A percentile compares a stretch with the other conserved stretches of the same genome.
These are phyloP conservation scores for Solanum arcanum DNA, from an alignment of 257 asterid genomes.

Conservation along the genomic window DNA sequence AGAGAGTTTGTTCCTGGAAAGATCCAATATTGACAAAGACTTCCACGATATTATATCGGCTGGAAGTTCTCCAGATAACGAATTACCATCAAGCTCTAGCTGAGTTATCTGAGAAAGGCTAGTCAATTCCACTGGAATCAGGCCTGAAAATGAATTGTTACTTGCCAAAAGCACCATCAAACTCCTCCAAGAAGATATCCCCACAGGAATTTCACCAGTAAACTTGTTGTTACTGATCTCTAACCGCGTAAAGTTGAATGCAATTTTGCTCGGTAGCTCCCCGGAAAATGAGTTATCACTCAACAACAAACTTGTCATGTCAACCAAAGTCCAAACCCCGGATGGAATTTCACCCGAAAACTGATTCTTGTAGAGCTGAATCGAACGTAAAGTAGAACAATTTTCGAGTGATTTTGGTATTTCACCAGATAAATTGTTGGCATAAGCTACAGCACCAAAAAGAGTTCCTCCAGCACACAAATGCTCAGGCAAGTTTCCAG, in stretches of 20 bases:
- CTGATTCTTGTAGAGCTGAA: conserved; percentile 45
- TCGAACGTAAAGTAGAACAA: conserved; percentile 37
- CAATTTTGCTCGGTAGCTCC: conserved; percentile 39
- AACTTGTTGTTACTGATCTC: conserved; percentile 61
- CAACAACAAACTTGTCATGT: conserved; percentile 50
- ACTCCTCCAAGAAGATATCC: conserved; percentile 43
- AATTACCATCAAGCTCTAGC: conserved; percentile 57
- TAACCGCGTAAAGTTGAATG: conserved; percentile 50
- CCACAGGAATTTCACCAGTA: conserved; percentile 47
- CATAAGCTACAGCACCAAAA: conserved; percentile 45
- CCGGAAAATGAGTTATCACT: conserved; percentile 58
- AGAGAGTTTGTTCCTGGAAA: conserved; percentile 44
- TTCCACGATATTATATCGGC: conserved; percentile 51
- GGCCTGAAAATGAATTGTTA: conserved; percentile 53
- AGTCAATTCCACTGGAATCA: conserved; percentile 45
- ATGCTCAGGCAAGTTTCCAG: conserved; percentile 57
- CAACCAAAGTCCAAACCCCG: conserved; percentile 37
- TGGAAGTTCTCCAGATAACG: conserved; percentile 57
- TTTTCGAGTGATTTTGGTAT: conserved; percentile 52
- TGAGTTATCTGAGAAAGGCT: conserved; percentile 35
- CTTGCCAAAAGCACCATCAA: conserved; percentile 56
- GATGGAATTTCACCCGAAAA: conserved; percentile 64
- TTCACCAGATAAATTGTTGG: conserved; percentile 53
- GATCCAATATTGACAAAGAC: conserved; percentile 38
- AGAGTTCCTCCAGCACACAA: conserved; percentile 52